These are phyloP conservation scores for Suillus subaureus DNA, from an alignment of 768 basidiomycete genomes.

Conservation along the genomic window DNA sequence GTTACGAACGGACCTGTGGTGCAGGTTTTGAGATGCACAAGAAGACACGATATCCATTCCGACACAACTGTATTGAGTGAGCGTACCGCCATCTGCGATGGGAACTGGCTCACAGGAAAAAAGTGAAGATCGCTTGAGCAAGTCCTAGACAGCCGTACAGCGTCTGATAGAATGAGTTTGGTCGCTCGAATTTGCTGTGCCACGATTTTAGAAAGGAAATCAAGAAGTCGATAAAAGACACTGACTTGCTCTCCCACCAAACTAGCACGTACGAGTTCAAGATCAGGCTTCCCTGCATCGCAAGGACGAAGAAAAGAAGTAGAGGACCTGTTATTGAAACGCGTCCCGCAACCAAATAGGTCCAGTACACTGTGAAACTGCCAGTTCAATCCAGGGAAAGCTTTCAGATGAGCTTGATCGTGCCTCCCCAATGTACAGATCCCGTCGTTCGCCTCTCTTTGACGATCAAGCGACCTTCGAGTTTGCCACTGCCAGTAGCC, in stretches of 20 bases:
- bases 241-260: conserved; percentile 70
- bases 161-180: conserved; percentile 63
- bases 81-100: neutral
- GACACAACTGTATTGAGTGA: conserved; percentile 41
- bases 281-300: conserved; percentile 66
- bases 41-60: conserved; percentile 58
- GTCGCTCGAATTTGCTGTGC: conserved; percentile 44
- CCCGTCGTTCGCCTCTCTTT: conserved; percentile 67
- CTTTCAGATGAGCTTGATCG: conserved; percentile 12
- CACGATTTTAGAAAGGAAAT: neutral
- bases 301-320: conserved; percentile 48
- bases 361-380: conserved; percentile 49
- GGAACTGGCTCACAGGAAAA: conserved; percentile 47
- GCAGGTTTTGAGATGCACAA: conserved; percentile 63
- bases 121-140: conserved; percentile 57
- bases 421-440: conserved; percentile 54
- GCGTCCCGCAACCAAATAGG: conserved; percentile 59
- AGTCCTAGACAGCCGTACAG: conserved; percentile 66
- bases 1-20: conserved; percentile 53
- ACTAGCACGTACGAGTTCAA: conserved; percentile 68
- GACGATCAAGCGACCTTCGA: conserved; percentile 67
- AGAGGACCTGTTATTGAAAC: conserved; percentile 52
- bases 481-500: conserved; percentile 58
- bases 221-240: conserved; percentile 6
- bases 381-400: neutral